A percentile compares a stretch with the other conserved stretches of the same genome.
These are phyloP conservation scores for Yarrowia sp. DNA, from an alignment of 805 yeast species.

Conservation along the genomic window DNA sequence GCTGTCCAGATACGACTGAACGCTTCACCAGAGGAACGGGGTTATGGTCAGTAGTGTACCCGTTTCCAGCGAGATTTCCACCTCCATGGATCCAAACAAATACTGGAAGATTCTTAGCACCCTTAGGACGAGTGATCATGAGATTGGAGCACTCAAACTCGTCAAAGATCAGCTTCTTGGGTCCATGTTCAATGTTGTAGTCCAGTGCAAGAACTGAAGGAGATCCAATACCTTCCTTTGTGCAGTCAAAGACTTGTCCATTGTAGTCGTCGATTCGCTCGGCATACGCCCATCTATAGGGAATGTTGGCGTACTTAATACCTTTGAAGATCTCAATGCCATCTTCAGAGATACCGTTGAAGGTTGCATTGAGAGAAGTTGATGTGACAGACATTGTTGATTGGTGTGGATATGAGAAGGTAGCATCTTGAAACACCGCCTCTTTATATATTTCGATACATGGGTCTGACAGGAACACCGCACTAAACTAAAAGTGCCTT, in stretches of 20 bases:
- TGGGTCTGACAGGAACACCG: not conserved
- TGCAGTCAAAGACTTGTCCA: slow-evolving; percentile 2
- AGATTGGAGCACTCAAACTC: slow-evolving; percentile 16
- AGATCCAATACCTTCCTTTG: slow-evolving; percentile 8
- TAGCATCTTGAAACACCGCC: no score
- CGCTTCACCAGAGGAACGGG: slow-evolving; percentile 14
- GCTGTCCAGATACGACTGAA: not conserved
- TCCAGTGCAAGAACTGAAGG: not conserved
- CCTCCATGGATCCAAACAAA: slow-evolving; percentile 34
- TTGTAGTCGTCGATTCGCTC: slow-evolving; percentile 25
- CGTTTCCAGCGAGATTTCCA: slow-evolving; percentile 13
- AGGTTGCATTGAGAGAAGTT: slow-evolving; percentile 1
- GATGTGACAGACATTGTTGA: slow-evolving; percentile 10
- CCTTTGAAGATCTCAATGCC: slow-evolving; percentile 19
- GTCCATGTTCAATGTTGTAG: slow-evolving; percentile 17
- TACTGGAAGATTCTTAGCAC: not conserved
- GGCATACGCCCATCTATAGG: slow-evolving; percentile 22
- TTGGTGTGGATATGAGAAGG: not conserved
- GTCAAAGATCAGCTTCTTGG: slow-evolving; percentile 12
- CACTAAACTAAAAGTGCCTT: slow-evolving; percentile 2
- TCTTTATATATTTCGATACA: not conserved
- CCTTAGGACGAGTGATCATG: slow-evolving; percentile 21
- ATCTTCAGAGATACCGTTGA: slow-evolving; percentile 5
- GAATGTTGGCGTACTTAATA: slow-evolving; percentile 12
- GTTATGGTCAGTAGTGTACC: slow-evolving; percentile 7